Base-by-base conservation (phyloP, 2,329 filamentous ascomycete species). In the Colletotrichum tropicicola region DNA sequence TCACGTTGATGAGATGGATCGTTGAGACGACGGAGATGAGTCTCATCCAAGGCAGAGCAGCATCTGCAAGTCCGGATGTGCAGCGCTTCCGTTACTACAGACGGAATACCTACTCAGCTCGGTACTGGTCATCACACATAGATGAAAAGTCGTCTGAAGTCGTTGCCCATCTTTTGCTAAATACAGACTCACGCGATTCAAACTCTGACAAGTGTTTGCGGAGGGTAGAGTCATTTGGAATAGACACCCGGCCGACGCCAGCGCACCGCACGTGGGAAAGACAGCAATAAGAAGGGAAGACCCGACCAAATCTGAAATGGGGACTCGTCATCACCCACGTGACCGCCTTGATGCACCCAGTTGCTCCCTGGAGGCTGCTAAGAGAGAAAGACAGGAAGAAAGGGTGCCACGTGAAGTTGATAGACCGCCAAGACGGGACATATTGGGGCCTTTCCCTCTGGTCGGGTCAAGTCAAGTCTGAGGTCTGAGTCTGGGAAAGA, bases 351-450 rank as follows among this genome's bases (percentile, higher is more conserved):
- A 37, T 56, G 53, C 53, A 35, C 28, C 37, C 39, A n/a, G n/a
- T n/a, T n/a, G n/a, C n/a, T n/a, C n/a, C n/a, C n/a, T n/a, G n/a
- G n/a, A n/a, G n/a, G n/a, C n/a, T n/a, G 17, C 13, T 7, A 12
- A 9, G 25, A 10, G 4, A 25, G 41, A 15, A 17, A 4, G 30
- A 6, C 9, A 8, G 21, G 21, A 43, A 39, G 17, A 37, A 21
- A 28, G 19, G 17, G 45, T 17, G 54, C 32, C 48, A 60, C 48
- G 44, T 55, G 61, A 51, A 55, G 17, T 17, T 19, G 43, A 37
- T 43, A 13, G 48, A 47, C 49, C 41, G 61, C 61, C 56, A 61
- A 65, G 60, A 59, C 60, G 54, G 60, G 60, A 64, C 30, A 21
- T 23, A 21, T 37, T 52, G 60, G 54, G 47, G 28, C 39, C 19